These are phyloP conservation scores for Irpex lacteus DNA, from an alignment of 1,284 basidiomycete genomes.

Conservation along the genomic window DNA sequence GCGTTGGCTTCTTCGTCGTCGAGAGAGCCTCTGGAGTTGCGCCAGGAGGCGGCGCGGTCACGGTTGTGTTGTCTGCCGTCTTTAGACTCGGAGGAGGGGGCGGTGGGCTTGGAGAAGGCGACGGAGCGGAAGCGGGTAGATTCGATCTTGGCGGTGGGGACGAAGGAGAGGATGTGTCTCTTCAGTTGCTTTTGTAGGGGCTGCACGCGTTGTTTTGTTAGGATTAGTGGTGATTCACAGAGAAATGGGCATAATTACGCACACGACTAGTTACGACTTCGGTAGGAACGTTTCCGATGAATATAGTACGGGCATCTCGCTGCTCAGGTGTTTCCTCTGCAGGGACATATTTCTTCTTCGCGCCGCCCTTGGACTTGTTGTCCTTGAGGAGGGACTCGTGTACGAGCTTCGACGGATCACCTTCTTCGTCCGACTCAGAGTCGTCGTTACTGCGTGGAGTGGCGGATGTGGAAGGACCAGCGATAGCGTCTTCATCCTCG, in stretches of 20 bases:
- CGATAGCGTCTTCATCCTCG: slow-evolving; percentile 7
- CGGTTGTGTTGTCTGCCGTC: slow-evolving; percentile 48
- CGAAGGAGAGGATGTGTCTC: slow-evolving; percentile 66
- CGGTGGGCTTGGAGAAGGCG: slow-evolving; percentile 79
- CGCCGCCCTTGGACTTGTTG: slow-evolving; percentile 17
- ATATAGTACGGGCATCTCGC: slow-evolving; percentile 82
- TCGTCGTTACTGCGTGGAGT: not conserved
- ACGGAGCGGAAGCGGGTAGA: slow-evolving; percentile 90
- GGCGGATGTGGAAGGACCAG: not conserved
- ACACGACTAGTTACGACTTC: slow-evolving; percentile 79
- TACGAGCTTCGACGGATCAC: slow-evolving; percentile 38
- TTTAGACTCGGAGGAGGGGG: slow-evolving; percentile 44
- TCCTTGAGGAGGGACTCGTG: slow-evolving; percentile 39
- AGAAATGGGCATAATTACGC: slow-evolving; percentile 16
- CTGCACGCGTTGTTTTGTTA: slow-evolving; percentile 31
- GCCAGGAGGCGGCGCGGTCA: slow-evolving; percentile 71
- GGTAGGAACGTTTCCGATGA: slow-evolving; percentile 88
- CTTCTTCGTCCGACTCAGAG: slow-evolving; percentile 32
- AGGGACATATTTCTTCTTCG: slow-evolving; percentile 48
- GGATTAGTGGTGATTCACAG: slow-evolving; percentile 7
- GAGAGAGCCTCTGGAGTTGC: slow-evolving; percentile 38
- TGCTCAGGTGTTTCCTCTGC: slow-evolving; percentile 66
- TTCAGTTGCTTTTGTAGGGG: slow-evolving; percentile 64
- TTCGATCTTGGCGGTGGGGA: slow-evolving; percentile 78
- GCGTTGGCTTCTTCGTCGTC: slow-evolving; percentile 36